A percentile compares a stretch with the other conserved stretches of the same genome.
These are phyloP conservation scores for Stagonosporopsis chrysanthemi DNA, from an alignment of 2,329 filamentous ascomycete genomes.

Conservation along the genomic window DNA sequence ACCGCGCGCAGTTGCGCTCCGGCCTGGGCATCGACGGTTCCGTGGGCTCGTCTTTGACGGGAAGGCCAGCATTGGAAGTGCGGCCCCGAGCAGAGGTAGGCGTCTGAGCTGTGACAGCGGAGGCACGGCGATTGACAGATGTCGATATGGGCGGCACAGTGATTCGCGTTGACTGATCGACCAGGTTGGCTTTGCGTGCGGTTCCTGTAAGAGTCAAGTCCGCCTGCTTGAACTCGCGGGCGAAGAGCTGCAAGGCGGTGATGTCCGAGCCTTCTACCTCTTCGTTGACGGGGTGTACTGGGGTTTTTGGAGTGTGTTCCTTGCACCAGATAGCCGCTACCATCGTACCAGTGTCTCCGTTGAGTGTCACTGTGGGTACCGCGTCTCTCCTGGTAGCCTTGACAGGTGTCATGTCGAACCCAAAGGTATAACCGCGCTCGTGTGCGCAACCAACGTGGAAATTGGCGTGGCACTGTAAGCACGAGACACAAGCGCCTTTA, in stretches of 20 bases:
- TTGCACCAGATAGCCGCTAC: conserved; percentile 91
- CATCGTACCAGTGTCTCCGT: conserved; percentile 81
- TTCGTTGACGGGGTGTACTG: conserved; percentile 81
- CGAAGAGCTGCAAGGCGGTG: conserved; percentile 85
- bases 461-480: conserved; percentile 73
- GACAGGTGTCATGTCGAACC: conserved; percentile 88
- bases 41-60: conserved; percentile 48
- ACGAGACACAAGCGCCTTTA: conserved; percentile 81
- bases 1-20: conserved; percentile 54
- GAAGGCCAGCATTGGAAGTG: conserved; percentile 45
- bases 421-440: conserved; percentile 80
- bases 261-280: conserved; percentile 72
- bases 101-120: conserved; percentile 44
- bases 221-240: conserved; percentile 91
- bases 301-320: conserved; percentile 76
- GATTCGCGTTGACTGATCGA: conserved; percentile 67
- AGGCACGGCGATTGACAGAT: conserved; percentile 51
- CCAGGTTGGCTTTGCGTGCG: conserved; percentile 86
- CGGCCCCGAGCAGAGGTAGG: conserved; percentile 46
- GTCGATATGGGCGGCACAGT: conserved; percentile 43
- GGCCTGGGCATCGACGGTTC: conserved; percentile 38
- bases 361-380: conserved; percentile 79
- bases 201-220: conserved; percentile 90
- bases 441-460: conserved; percentile 93
- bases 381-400: conserved; percentile 88